Base-by-base conservation (phyloP, 305 asterid genomes). In the Striga hermonthica region DNA sequence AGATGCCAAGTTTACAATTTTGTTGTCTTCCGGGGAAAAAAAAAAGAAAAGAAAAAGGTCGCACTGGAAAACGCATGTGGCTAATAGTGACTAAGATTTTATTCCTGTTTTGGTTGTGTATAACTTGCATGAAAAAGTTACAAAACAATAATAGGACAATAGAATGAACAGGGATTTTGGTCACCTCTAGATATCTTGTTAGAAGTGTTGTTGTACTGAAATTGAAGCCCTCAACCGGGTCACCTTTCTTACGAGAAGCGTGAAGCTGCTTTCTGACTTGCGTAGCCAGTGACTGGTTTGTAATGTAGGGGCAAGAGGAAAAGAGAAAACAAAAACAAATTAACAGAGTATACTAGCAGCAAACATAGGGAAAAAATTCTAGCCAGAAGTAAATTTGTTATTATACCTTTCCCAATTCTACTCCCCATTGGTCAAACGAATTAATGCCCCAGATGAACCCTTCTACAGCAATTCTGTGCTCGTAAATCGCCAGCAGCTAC, bases 401-500 rank as follows among this genome's bases (percentile, higher is more conserved):
- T 22, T 22, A 41, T 78, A 94, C 99, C 95, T 94, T 90, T 70
- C 99, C 99, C 71, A 94, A 64, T 73, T 90, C 98, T 60, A 94
- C 99, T 68, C 99, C 98, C 99, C 99, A 94, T 74, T 90, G 99
- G 77, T 94, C 99, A 56, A 94, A 94, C 49, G 99, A 94, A 82
- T 94, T 94, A 83, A 94, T 86, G 22, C 96, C 95, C 99, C 97
- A 94, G n/a, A 88, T 66, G 59, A 94, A 94, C 71, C 99, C 99
- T 82, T 94, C 94, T 7, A 94, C 99, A 57, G 97, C 98, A 74
- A 90, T 56, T 75, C 99, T 81, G 78, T 94, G 97, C 71, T 94
- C 99, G 39, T 94, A 94, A 71, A 94, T 88, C 8, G 97, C 99
- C 83, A 94, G 74, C 74, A 94, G 78, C 98, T 94, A 90, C 78